phyloP scores from a whole-genome alignment of 2,329 filamentous ascomycete species.

The Xylariaceae sp. region DNA sequence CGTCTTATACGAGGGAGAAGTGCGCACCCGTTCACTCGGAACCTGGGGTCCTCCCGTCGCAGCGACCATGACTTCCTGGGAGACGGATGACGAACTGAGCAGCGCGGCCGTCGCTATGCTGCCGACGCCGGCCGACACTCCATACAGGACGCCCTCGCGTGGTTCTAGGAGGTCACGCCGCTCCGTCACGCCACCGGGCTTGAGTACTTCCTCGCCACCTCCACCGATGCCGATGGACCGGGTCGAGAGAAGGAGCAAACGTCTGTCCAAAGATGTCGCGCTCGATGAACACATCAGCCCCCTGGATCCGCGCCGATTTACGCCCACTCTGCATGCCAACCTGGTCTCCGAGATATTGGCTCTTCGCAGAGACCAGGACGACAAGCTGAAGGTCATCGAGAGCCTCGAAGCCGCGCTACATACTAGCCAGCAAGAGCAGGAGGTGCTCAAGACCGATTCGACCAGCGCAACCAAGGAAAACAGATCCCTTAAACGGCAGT shows the following conservation, averaged over 20 bases:
- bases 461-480: constrained; percentile 64
- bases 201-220: constrained; percentile 52
- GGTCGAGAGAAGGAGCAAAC: constrained; percentile 38
- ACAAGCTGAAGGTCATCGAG: constrained; percentile 81
- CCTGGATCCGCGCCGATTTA: constrained; percentile 86
- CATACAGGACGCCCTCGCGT: constrained; percentile 65
- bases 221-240: constrained; percentile 35
- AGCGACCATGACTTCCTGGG: constrained; percentile 46
- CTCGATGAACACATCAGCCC: constrained; percentile 64
- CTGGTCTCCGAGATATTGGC: constrained; percentile 89
- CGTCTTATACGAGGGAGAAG: too few relatives aligned
- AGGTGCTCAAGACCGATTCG: constrained; percentile 56
- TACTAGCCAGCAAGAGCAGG: constrained; percentile 64
- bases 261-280: constrained; percentile 50
- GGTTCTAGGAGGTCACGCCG: constrained; percentile 54
- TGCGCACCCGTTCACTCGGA: too few relatives aligned
- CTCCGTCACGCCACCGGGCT: constrained; percentile 55
- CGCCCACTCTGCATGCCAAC: constrained; percentile 88
- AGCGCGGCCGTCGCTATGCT: constrained; percentile 51
- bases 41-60: background rate
- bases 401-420: constrained; percentile 71
- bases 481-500: constrained; percentile 73
- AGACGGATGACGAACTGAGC: constrained; percentile 56
- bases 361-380: constrained; percentile 81
- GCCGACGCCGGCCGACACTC: constrained; percentile 64